phyloP scores from a whole-genome alignment of 2,329 filamentous ascomycete species.

The Cytospora paraplurivora region DNA sequence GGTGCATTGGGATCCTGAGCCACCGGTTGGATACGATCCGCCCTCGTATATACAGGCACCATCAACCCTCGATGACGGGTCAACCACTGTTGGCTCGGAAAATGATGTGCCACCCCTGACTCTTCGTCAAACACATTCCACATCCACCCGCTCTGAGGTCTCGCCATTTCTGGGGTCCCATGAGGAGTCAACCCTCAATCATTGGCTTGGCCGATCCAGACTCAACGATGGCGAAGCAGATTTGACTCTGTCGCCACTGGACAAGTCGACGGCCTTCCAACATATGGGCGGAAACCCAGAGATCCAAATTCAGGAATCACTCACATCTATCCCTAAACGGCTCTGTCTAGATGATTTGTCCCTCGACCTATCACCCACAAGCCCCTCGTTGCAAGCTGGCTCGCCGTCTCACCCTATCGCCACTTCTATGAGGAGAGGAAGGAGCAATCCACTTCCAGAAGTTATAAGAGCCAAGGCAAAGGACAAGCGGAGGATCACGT shows the following conservation, averaged over 20 bases:
- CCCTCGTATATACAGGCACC: slow-evolving; percentile 3
- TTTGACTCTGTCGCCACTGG: not conserved
- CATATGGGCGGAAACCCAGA: slow-evolving; percentile 3
- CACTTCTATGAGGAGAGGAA: slow-evolving; percentile 11
- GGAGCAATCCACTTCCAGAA: slow-evolving; percentile 7
- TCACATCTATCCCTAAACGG: slow-evolving; percentile 7
- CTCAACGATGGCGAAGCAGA: not conserved
- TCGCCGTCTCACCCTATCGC: not conserved
- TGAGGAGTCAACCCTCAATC: not conserved
- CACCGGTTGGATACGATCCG: not conserved
- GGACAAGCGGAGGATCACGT: slow-evolving; percentile 17
- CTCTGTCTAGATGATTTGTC: slow-evolving; percentile 9
- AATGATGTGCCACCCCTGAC: slow-evolving; percentile 10
- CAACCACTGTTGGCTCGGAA: slow-evolving; percentile 14
- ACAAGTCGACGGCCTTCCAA: slow-evolving; percentile 1
- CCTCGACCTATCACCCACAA: not conserved
- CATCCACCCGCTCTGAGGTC: slow-evolving; percentile 1
- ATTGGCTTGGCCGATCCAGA: not conserved
- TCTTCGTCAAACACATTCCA: slow-evolving; percentile 1
- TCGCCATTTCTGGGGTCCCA: not conserved
- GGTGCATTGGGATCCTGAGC: not conserved
- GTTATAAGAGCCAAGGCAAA: slow-evolving; percentile 16
- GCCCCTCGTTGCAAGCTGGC: not conserved
- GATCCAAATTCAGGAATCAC: slow-evolving; percentile 2
- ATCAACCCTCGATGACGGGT: slow-evolving; percentile 8